phyloP scores from a whole-genome alignment of 306 rosid genomes.

The Citrullus colocynthis region DNA sequence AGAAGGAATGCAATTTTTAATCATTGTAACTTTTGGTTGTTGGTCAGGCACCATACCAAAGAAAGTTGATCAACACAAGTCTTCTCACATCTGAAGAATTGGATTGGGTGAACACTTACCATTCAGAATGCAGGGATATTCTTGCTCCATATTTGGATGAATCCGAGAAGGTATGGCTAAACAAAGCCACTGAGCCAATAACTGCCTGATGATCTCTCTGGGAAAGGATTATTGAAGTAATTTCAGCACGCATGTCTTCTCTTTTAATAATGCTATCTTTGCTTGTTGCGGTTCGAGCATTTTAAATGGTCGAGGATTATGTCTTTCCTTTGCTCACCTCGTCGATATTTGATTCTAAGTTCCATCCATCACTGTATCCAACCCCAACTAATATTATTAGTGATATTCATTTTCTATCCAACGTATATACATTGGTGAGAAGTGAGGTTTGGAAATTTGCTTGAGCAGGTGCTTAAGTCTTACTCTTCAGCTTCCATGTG shows the following conservation, averaged over 20 bases:
- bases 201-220: slow-evolving; percentile 27
- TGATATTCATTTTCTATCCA: not conserved
- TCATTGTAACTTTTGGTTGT: slow-evolving; percentile 12
- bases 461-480: not conserved
- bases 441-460: not conserved
- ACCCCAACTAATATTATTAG: not conserved
- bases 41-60: slow-evolving; percentile 79
- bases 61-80: slow-evolving; percentile 63
- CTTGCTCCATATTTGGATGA: slow-evolving; percentile 53
- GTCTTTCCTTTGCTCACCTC: not conserved
- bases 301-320: not conserved
- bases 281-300: not conserved
- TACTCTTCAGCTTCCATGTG: not conserved
- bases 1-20: not conserved
- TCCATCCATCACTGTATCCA: not conserved
- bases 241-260: not conserved
- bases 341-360: not conserved
- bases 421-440: not conserved
- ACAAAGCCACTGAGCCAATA: slow-evolving; percentile 72
- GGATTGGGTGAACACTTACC: slow-evolving; percentile 77
- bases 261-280: not conserved
- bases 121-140: slow-evolving; percentile 59
- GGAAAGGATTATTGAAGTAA: not conserved
- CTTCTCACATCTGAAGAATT: slow-evolving; percentile 56
- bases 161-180: slow-evolving; percentile 74